These are phyloP conservation scores for Malassezia dermatis DNA, from an alignment of 1,284 basidiomycete species.

Conservation along the genomic window DNA sequence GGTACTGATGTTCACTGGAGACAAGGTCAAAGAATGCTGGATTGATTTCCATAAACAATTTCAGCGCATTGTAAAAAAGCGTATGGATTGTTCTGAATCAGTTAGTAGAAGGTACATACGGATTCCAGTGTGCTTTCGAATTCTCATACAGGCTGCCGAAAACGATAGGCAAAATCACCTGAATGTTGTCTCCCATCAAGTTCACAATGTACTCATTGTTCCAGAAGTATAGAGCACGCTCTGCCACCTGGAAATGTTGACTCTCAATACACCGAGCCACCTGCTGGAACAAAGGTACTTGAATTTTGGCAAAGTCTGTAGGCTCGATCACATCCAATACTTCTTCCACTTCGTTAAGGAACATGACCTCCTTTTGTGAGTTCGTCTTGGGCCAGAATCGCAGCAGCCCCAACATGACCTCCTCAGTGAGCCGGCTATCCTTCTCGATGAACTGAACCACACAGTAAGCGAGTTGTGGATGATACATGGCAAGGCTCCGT, in stretches of 20 bases:
- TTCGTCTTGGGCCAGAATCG: constrained; percentile 99
- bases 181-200: constrained; percentile 92
- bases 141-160: constrained; percentile 96
- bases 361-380: constrained; percentile 99
- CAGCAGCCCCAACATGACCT: constrained; percentile 86
- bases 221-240: constrained; percentile 48
- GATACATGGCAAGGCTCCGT: constrained; percentile 89
- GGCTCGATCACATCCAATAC: constrained; percentile 97
- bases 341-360: constrained; percentile 98
- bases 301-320: constrained; percentile 90
- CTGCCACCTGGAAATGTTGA: constrained; percentile 81
- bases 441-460: constrained; percentile 99
- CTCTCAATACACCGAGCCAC: constrained; percentile 94
- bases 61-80: constrained; percentile 97
- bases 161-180: constrained; percentile 81
- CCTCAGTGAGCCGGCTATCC: constrained; percentile 81
- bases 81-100: constrained; percentile 79
- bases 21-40: constrained; percentile 87
- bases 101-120: constrained; percentile 54
- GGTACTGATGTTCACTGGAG: constrained; percentile 85
- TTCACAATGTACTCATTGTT: constrained; percentile 99
- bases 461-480: constrained; percentile 96
- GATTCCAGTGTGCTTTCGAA: constrained; percentile 95
- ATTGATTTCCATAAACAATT: constrained; percentile 98
- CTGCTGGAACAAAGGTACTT: constrained; percentile 85